Evolutionary conservation across 2,329 filamentous ascomycete genomes (phyloP).

Genomic region (Claviceps digitariae): DNA sequence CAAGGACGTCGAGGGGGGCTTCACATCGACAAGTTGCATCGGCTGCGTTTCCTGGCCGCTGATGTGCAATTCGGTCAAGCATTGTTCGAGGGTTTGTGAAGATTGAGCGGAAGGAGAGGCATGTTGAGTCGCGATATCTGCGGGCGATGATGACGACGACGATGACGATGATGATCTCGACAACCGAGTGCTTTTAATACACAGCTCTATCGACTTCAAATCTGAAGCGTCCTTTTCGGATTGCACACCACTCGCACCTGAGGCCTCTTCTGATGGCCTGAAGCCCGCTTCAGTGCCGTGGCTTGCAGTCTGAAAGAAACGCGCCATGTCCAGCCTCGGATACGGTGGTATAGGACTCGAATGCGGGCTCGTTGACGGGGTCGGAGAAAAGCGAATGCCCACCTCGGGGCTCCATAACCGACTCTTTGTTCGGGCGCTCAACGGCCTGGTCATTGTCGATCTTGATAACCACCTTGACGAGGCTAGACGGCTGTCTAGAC

Average conservation of each 20-base stretch:
- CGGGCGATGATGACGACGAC: background rate
- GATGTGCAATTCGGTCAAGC: background rate
- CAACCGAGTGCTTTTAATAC: background rate
- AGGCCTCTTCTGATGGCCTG: background rate
- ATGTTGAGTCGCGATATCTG: background rate
- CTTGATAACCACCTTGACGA: background rate
- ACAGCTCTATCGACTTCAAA: background rate
- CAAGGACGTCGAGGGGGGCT: conserved; percentile 15
- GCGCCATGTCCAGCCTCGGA: conserved; percentile 13
- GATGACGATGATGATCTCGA: background rate
- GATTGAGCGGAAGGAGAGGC: background rate
- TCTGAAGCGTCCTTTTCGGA: background rate
- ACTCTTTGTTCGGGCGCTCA: conserved; percentile 6
- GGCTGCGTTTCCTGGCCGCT: background rate
- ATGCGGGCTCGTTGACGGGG: conserved; percentile 7
- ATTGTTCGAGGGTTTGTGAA: background rate
- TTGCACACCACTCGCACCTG: background rate
- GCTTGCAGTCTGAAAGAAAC: conserved; percentile 13
- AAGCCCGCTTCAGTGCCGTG: background rate
- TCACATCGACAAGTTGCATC: background rate
- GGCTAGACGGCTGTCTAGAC: background rate
- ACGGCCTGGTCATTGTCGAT: conserved; percentile 5
- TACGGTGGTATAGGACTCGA: conserved; percentile 10
- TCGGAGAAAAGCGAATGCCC: conserved; percentile 17
- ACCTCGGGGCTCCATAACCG: conserved; percentile 17